Percentiles rank a stretch among this genome's conserved stretches.
Evolutionary conservation across 164 flowering plant genomes (phyloP).

Genomic region (Malania oleifera): DNA sequence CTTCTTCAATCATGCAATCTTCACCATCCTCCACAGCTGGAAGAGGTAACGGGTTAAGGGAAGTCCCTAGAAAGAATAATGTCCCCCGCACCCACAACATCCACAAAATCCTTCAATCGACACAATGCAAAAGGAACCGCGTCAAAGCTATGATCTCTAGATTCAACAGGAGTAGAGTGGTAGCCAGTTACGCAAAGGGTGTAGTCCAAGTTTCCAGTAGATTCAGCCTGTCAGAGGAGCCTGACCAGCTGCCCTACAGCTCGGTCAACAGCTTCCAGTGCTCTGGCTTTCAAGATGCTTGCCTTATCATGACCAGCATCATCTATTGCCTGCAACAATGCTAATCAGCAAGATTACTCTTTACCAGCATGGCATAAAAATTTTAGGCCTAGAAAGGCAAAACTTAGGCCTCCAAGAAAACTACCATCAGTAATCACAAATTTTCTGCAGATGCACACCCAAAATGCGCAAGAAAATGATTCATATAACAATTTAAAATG

Average conservation of each 20-base stretch:
- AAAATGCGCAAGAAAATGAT: too few relatives aligned
- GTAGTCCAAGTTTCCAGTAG: constrained; percentile 55
- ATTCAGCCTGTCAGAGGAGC: constrained; percentile 80
- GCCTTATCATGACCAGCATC: constrained; percentile 99
- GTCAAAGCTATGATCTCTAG: constrained; percentile 98
- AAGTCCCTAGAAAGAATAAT: constrained; percentile 33
- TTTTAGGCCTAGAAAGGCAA: too few relatives aligned
- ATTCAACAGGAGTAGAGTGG: constrained; percentile 96
- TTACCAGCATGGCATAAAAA: too few relatives aligned
- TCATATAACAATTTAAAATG: too few relatives aligned
- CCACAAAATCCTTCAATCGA: constrained; percentile 61
- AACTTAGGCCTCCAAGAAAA: too few relatives aligned
- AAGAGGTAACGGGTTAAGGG: constrained; percentile 83
- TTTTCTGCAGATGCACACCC: too few relatives aligned
- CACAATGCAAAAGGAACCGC: constrained; percentile 87
- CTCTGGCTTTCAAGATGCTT: constrained; percentile 72
- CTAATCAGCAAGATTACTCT: background rate
- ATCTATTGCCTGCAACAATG: constrained; percentile 82
- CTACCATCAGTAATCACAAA: too few relatives aligned
- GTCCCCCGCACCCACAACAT: constrained; percentile 69
- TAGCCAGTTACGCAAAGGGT: constrained; percentile 87
- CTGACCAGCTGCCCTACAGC: constrained; percentile 81
- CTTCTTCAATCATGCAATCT: constrained; percentile 21
- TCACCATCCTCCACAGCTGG: constrained; percentile 51
- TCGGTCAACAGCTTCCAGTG: constrained; percentile 74